These are phyloP conservation scores for Sporothrix brasiliensis DNA, from an alignment of 2,329 filamentous ascomycete genomes.

Conservation along the genomic window DNA sequence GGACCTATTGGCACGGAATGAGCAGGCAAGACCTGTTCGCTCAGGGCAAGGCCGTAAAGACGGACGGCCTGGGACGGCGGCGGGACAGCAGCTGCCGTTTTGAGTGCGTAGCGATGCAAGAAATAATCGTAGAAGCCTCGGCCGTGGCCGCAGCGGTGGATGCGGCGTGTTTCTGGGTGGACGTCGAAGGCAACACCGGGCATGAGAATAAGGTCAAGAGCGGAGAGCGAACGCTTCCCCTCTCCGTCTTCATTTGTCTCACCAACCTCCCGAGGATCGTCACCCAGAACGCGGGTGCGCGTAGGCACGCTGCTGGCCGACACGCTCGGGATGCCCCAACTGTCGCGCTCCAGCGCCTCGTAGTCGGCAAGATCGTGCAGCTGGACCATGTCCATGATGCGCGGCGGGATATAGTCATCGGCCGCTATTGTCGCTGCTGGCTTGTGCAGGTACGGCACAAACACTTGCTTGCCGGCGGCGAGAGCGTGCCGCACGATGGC, in stretches of 20 bases:
- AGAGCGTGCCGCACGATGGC: conserved; percentile 82
- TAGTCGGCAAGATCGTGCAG: conserved; percentile 76
- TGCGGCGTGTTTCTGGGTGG: conserved; percentile 53
- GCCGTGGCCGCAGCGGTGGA: conserved; percentile 85
- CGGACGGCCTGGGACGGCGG: conserved; percentile 47
- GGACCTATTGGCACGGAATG: conserved; percentile 72
- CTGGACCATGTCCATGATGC: conserved; percentile 93
- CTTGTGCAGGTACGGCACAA: conserved; percentile 84
- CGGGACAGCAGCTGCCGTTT: conserved; percentile 34
- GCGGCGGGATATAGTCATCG: conserved; percentile 57
- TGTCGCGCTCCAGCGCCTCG: conserved; percentile 72
- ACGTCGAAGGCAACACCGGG: conserved; percentile 90
- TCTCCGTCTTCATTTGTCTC: conserved; percentile 38
- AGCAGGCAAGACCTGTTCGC: conserved; percentile 74
- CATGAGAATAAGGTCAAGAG: conserved; percentile 84
- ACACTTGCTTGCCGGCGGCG: conserved; percentile 76
- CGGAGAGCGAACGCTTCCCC: conserved; percentile 40
- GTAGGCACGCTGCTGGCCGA: conserved; percentile 63
- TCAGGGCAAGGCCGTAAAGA: conserved; percentile 77
- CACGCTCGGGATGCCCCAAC: conserved; percentile 94
- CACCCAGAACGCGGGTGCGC: conserved; percentile 74
- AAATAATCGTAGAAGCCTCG: conserved; percentile 98
- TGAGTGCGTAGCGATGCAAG: conserved; percentile 69
- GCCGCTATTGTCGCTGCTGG: conserved; percentile 45
- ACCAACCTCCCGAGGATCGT: conserved; percentile 40